phyloP scores from a whole-genome alignment of 495 filamentous ascomycete species.

The Lentithecium fluviatile region DNA sequence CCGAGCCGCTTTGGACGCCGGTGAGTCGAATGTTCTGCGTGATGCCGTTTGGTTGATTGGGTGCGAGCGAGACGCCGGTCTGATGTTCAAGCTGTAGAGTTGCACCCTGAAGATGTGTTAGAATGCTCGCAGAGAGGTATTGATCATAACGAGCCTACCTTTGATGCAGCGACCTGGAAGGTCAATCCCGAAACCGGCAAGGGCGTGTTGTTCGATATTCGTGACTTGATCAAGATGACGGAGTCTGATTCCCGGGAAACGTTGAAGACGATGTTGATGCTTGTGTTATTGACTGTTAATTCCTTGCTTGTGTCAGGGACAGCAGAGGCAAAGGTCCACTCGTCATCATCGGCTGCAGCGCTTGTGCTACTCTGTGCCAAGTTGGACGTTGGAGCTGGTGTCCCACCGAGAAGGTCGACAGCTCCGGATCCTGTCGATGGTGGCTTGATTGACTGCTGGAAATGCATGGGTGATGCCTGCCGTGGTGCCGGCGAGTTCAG shows the following conservation, averaged over 20 bases:
- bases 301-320: slow-evolving; percentile 67
- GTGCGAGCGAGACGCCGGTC: slow-evolving; percentile 68
- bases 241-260: slow-evolving; percentile 47
- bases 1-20: slow-evolving; percentile 68
- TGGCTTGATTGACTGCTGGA: slow-evolving; percentile 43
- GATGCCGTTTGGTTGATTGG: slow-evolving; percentile 73
- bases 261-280: slow-evolving; percentile 55
- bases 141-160: slow-evolving; percentile 54
- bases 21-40: slow-evolving; percentile 78
- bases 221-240: slow-evolving; percentile 58
- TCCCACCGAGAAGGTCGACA: slow-evolving; percentile 24
- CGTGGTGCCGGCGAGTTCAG: slow-evolving; percentile 37
- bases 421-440: slow-evolving; percentile 10
- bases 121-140: not conserved
- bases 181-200: slow-evolving; percentile 74
- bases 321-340: slow-evolving; percentile 92
- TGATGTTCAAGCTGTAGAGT: slow-evolving; percentile 80
- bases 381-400: slow-evolving; percentile 21
- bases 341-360: slow-evolving; percentile 61
- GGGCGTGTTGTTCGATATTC: slow-evolving; percentile 75
- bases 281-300: slow-evolving; percentile 59
- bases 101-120: slow-evolving; percentile 58
- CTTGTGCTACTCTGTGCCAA: slow-evolving; percentile 37
- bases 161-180: slow-evolving; percentile 90
- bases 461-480: slow-evolving; percentile 46